Base-by-base conservation (phyloP, 345 rosid species). In the Carallia brachiata region DNA sequence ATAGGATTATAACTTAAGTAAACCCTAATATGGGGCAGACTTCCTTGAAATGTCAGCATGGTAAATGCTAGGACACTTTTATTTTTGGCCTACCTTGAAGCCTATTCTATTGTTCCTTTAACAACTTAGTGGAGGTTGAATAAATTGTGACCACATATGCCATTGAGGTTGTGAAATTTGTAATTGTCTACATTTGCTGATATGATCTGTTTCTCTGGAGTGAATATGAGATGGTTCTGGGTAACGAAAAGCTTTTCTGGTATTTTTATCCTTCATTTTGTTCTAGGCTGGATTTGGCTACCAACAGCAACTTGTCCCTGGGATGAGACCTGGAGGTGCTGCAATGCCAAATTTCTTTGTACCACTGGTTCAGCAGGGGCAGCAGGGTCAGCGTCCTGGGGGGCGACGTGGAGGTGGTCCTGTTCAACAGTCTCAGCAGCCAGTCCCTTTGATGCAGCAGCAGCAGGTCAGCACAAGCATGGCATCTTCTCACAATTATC, bases 241-340 rank as follows among this genome's bases (percentile, higher is more conserved):
- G 30, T 55, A 3, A 28, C 18, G 18, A 28, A 12, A 55, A 12
- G 12, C 19, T 18, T 13, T 9, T 54, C 12, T 27, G 19, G 7
- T 64, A 30, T 1, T n/a, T 40, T 53, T 19, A 36, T 39, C 30
- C 31, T 36, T 63, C 12, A n/a, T 23, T 53, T 10, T 40, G 50
- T 28, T 17, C 4, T 61, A 76, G 79, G 70, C 68, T 70, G 75
- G 79, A 52, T 75, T 65, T 70, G 79, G 71, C 28, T 70, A 70
- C 31, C 79, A 65, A 56, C 79, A 76, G 68, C 79, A 76, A 39
- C 75, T 76, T 52, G 75, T 76, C 17, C 79, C 75, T 31, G 79
- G 79, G 30, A 76, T 76, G 75, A 70, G 79, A 61, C 75, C 79
- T 60, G 75, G 78, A 10, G 73, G 70, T 37, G 74, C 74, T 39